phyloP scores from a whole-genome alignment of 129 eudicot species.

The Lonicera japonica region DNA sequence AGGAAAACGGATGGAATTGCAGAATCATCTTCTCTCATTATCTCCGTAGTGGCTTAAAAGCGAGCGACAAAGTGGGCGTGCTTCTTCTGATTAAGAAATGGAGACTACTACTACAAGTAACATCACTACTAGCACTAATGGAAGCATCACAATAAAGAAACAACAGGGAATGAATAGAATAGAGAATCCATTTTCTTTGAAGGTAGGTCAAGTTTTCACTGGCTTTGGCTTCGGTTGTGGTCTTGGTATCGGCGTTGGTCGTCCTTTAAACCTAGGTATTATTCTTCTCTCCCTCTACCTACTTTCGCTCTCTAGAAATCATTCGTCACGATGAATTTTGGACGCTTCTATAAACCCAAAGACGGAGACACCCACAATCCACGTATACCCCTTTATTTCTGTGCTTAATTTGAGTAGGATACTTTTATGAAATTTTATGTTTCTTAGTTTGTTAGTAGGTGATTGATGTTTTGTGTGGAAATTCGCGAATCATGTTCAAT shows the following conservation, averaged over 20 bases:
- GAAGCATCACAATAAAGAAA: conserved; percentile 13
- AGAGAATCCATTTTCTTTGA: conserved; percentile 75
- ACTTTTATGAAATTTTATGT: background rate
- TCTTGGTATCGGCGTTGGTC: conserved; percentile 81
- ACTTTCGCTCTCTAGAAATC: background rate
- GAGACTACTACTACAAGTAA: background rate
- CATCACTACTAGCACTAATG: background rate
- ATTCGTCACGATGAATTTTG: conserved; percentile 26
- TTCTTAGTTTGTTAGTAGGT: background rate
- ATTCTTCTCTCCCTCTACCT: background rate
- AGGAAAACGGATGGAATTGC: too few relatives aligned
- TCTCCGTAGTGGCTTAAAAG: too few relatives aligned
- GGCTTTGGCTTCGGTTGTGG: conserved; percentile 99
- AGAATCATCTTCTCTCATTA: too few relatives aligned
- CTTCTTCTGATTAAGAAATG: background rate
- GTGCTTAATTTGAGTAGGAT: background rate
- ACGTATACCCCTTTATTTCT: conserved; percentile 11
- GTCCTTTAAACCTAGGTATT: conserved; percentile 55
- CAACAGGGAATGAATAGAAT: conserved; percentile 17
- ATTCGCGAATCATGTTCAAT: background rate
- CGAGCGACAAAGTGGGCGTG: too few relatives aligned
- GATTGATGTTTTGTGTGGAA: too few relatives aligned
- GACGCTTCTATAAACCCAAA: conserved; percentile 30
- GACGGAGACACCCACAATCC: conserved; percentile 22
- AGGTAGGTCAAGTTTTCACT: conserved; percentile 79